Conservation (phyloP, 257 asterid genomes). For the Solanum lycopersicoides region DNA sequence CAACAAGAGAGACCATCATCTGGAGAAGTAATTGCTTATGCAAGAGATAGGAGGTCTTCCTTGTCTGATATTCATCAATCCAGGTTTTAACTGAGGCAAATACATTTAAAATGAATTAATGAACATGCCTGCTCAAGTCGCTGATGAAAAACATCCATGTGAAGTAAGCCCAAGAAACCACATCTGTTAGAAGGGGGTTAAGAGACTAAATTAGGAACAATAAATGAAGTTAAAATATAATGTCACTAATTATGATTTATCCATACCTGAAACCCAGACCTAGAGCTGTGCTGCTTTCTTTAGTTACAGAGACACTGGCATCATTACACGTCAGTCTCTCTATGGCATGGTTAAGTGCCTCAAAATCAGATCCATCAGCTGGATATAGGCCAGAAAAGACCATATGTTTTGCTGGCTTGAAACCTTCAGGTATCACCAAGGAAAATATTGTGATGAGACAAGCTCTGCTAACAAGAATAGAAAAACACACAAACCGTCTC, state of each 20-base stretch:
- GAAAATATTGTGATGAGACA: not conserved
- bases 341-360: slow-evolving; percentile 84
- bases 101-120: not conserved
- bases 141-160: slow-evolving; percentile 99
- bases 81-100: not conserved
- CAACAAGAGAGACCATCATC: not conserved
- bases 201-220: slow-evolving; percentile 8
- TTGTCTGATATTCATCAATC: not conserved
- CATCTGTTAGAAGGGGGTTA: slow-evolving; percentile 50
- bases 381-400: slow-evolving; percentile 96
- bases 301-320: slow-evolving; percentile 87
- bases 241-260: slow-evolving; percentile 9
- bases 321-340: slow-evolving; percentile 95
- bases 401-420: slow-evolving; percentile 96
- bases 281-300: slow-evolving; percentile 96
- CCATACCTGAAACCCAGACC: slow-evolving; percentile 92
- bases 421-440: slow-evolving; percentile 48
- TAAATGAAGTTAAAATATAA: not conserved
- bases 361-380: slow-evolving; percentile 97
- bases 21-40: not conserved
- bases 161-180: slow-evolving; percentile 96
- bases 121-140: slow-evolving; percentile 88
- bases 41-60: not conserved
- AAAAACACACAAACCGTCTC: not conserved
- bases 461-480: not conserved